Percentiles rank a stretch among this genome's conserved stretches.
phyloP scores from a whole-genome alignment of 73 alveolate species.

The Tetrahymena malaccensis region DNA sequence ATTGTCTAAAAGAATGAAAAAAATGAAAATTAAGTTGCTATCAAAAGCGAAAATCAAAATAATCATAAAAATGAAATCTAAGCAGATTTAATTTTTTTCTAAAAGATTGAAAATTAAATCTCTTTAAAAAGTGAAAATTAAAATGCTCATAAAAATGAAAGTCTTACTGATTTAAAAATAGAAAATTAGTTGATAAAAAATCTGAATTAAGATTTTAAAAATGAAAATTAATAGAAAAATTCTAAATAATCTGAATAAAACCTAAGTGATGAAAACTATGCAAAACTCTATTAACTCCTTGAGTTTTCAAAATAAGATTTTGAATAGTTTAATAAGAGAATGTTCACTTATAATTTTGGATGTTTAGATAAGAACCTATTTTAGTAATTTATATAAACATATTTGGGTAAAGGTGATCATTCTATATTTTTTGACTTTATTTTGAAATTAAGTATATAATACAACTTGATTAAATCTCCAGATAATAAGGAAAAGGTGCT shows the following conservation, averaged over 20 bases:
- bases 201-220: background rate
- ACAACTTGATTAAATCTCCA: background rate
- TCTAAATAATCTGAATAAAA: background rate
- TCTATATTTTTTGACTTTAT: background rate
- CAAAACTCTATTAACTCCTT: background rate
- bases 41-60: background rate
- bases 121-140: background rate
- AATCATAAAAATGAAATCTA: background rate
- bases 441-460: background rate
- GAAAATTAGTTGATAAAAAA: background rate
- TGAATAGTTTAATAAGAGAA: background rate
- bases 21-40: no score
- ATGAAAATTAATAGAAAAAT: background rate
- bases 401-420: background rate
- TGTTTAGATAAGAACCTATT: background rate
- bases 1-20: no score
- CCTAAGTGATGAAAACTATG: background rate
- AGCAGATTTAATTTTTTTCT: no score
- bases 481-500: background rate
- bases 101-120: no score
- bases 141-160: no score
- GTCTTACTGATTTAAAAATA: background rate
- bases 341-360: background rate
- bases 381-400: background rate
- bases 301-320: background rate